phyloP scores from a whole-genome alignment of 164 flowering plant genomes.

The Pachysandra terminalis region DNA sequence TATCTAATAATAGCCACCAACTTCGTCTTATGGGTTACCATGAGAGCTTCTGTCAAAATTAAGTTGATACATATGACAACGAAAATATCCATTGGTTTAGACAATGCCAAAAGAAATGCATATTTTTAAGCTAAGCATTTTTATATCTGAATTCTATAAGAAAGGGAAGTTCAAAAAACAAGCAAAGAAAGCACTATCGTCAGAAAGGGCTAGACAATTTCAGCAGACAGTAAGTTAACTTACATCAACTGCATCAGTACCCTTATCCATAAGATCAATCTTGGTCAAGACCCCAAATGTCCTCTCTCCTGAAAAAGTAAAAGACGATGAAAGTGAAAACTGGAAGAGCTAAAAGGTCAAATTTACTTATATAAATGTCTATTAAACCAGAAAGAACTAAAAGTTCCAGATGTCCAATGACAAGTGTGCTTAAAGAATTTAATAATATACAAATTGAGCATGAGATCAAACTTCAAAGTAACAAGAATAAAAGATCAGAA shows the following conservation, averaged over 20 bases:
- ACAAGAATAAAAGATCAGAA: background rate
- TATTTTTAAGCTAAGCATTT: no score
- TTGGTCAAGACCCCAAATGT: slow-evolving; percentile 22
- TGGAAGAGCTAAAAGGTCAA: background rate
- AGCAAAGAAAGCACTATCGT: no score
- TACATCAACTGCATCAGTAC: slow-evolving; percentile 23
- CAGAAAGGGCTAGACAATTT: no score
- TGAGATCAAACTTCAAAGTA: background rate
- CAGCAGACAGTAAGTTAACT: background rate
- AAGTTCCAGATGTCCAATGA: background rate
- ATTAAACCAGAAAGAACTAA: background rate
- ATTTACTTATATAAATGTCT: no score
- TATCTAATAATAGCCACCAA: no score
- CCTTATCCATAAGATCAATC: slow-evolving; percentile 24
- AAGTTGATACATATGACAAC: no score
- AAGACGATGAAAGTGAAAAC: background rate
- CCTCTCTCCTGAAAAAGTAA: slow-evolving; percentile 19
- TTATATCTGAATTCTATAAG: no score
- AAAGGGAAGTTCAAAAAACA: no score
- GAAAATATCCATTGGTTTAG: no score
- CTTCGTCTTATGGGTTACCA: no score
- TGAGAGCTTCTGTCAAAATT: no score
- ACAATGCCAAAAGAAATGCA: no score
- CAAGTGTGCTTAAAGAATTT: background rate
- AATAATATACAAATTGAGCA: background rate